Percentiles rank a stretch among this genome's conserved stretches.
Conservation (phyloP, 2,329 filamentous ascomycete species). For the Penicillium sclerotigenum region DNA sequence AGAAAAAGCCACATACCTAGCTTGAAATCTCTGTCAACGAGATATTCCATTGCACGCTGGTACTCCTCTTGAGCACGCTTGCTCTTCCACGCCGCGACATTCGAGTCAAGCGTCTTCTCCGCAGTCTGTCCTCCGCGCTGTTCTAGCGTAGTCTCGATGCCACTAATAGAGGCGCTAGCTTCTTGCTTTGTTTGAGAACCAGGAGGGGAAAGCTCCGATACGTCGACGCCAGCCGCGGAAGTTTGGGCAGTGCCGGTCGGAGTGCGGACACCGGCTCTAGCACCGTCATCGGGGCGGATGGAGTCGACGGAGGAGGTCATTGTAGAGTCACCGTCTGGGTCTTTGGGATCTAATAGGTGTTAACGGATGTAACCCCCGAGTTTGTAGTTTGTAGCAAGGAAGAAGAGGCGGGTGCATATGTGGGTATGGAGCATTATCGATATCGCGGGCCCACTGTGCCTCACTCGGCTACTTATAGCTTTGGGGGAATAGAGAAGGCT, state of each 20-base stretch:
- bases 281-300: constrained; percentile 35
- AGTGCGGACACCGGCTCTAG: constrained; percentile 41
- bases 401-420: neutral
- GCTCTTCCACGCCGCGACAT: constrained; percentile 54
- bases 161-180: constrained; percentile 4
- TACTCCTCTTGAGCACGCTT: constrained; percentile 58
- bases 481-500: neutral
- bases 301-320: constrained; percentile 51
- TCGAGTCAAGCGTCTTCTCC: constrained; percentile 38
- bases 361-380: neutral
- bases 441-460: constrained; percentile 2
- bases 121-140: constrained; percentile 1
- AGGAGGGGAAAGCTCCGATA: constrained; percentile 54
- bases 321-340: constrained; percentile 55
- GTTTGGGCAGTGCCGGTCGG: constrained; percentile 33
- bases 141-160: constrained; percentile 2
- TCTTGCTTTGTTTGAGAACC: constrained; percentile 46
- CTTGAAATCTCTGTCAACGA: constrained; percentile 54
- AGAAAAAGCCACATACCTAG: constrained; percentile 36
- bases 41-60: constrained; percentile 47
- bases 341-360: constrained; percentile 29
- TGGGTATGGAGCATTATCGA: constrained; percentile 4
- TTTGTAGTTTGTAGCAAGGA: neutral
- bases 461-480: neutral
- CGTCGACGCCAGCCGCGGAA: constrained; percentile 24